These are phyloP conservation scores for Epichloe gansuensis DNA, from an alignment of 2,329 filamentous ascomycete species.

Conservation along the genomic window DNA sequence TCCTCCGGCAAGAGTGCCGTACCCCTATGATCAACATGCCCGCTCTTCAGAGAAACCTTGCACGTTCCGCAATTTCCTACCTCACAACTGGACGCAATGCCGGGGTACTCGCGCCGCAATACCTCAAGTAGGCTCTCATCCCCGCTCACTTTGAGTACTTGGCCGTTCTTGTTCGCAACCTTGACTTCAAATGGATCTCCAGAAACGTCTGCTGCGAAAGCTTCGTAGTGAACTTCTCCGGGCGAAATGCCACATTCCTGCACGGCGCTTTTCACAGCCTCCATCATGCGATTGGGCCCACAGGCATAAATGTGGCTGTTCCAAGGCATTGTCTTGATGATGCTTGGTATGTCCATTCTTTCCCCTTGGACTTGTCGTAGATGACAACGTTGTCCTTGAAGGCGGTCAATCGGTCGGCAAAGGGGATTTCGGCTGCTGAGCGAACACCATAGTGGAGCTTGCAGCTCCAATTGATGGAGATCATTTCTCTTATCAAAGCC, in stretches of 20 bases:
- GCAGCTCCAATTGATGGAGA: slow-evolving; percentile 34
- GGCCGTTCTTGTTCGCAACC: slow-evolving; percentile 28
- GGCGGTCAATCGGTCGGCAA: slow-evolving; percentile 31
- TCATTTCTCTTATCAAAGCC: slow-evolving; percentile 29
- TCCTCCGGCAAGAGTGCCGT: slow-evolving; percentile 34
- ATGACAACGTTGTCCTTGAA: slow-evolving; percentile 32
- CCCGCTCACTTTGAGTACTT: slow-evolving; percentile 30
- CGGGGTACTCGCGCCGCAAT: slow-evolving; percentile 29
- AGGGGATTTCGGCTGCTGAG: slow-evolving; percentile 39
- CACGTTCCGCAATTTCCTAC: slow-evolving; percentile 45
- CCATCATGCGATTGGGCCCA: slow-evolving; percentile 45
- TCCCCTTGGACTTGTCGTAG: slow-evolving; percentile 41
- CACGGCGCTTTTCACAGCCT: slow-evolving; percentile 32
- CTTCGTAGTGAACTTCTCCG: slow-evolving; percentile 47
- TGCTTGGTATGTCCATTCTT: slow-evolving; percentile 39
- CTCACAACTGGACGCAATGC: slow-evolving; percentile 37
- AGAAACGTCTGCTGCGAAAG: slow-evolving; percentile 39
- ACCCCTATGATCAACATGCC: slow-evolving; percentile 36
- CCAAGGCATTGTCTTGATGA: slow-evolving; percentile 35
- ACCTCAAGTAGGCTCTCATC: slow-evolving; percentile 40
- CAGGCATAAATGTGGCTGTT: slow-evolving; percentile 50
- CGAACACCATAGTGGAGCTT: slow-evolving; percentile 49
- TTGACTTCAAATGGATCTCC: slow-evolving; percentile 50
- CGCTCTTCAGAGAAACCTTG: slow-evolving; percentile 29
- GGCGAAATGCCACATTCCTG: slow-evolving; percentile 29